phyloP scores from a whole-genome alignment of 2,329 filamentous ascomycete species.

The Fusarium tjaetaba region DNA sequence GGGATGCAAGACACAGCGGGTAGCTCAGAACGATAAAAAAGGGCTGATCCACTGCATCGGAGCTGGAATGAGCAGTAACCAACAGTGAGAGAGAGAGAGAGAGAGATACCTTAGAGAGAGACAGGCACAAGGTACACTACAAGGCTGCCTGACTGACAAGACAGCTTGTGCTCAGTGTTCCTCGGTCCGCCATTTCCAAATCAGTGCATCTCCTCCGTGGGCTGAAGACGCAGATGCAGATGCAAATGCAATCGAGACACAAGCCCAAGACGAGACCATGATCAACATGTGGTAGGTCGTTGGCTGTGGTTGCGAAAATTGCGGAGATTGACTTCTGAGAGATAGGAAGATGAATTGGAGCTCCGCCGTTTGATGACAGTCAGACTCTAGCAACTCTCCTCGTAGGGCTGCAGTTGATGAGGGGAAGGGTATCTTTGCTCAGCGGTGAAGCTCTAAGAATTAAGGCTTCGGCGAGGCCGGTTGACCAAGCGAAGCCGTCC shows the following conservation, averaged over 20 bases:
- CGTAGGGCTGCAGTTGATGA: constrained; percentile 40
- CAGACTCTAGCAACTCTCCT: neutral
- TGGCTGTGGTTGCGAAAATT: constrained; percentile 7
- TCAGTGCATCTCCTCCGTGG: constrained; percentile 28
- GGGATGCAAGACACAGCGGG: constrained; percentile 30
- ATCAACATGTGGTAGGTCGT: neutral
- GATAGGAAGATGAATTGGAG: neutral
- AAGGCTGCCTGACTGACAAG: constrained; percentile 25
- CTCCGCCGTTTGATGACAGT: constrained; percentile 12
- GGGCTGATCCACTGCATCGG: constrained; percentile 27
- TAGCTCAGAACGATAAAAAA: constrained; percentile 14
- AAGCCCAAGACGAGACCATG: neutral
- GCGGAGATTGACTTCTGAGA: neutral
- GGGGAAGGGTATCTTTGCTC: constrained; percentile 15
- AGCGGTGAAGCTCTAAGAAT: constrained; percentile 43
- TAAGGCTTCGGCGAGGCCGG: constrained; percentile 39
- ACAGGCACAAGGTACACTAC: constrained; percentile 5
- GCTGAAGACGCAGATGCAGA: constrained; percentile 26
- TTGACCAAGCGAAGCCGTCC: constrained; percentile 15
- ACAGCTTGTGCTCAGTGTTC: constrained; percentile 3
- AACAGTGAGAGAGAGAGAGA: neutral
- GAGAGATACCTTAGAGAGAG: neutral
- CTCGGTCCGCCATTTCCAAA: constrained; percentile 35
- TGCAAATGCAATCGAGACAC: neutral
- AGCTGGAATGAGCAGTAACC: constrained; percentile 19